These are phyloP conservation scores for Penicillium ucsense DNA, from an alignment of 495 filamentous ascomycete species.

Conservation along the genomic window DNA sequence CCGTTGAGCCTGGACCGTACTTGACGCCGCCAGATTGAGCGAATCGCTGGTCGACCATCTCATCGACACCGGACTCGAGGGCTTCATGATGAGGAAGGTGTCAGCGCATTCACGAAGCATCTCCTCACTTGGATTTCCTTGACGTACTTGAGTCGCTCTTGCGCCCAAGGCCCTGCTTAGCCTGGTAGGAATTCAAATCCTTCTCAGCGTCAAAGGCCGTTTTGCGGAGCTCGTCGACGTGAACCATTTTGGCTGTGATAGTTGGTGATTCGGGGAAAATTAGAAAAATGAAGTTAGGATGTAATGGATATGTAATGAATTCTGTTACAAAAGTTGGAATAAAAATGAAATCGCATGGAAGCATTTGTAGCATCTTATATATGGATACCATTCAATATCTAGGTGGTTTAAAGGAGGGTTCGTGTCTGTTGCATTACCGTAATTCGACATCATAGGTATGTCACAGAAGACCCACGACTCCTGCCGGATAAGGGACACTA, in stretches of 20 bases:
- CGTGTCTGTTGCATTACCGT: constrained; percentile 14
- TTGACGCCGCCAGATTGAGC: constrained; percentile 28
- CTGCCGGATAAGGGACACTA: background rate
- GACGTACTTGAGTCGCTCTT: constrained; percentile 40
- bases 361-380: background rate
- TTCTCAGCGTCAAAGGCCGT: constrained; percentile 38
- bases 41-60: constrained; percentile 36
- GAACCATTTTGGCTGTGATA: constrained; percentile 18
- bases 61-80: constrained; percentile 44
- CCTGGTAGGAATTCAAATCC: constrained; percentile 44
- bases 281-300: background rate
- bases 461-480: constrained; percentile 7
- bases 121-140: background rate
- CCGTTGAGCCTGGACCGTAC: constrained; percentile 37
- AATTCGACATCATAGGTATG: constrained; percentile 35
- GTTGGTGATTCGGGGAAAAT: background rate
- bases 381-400: constrained; percentile 1
- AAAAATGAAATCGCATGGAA: background rate
- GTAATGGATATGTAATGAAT: too few species aligned
- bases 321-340: too few species aligned
- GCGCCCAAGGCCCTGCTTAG: constrained; percentile 35
- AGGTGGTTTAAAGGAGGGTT: background rate
- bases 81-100: constrained; percentile 19
- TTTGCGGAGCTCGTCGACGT: constrained; percentile 26
- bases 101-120: background rate